Base-by-base conservation (phyloP, 176 grass and related monocot species). In the Tillandsia leiboldiana region DNA sequence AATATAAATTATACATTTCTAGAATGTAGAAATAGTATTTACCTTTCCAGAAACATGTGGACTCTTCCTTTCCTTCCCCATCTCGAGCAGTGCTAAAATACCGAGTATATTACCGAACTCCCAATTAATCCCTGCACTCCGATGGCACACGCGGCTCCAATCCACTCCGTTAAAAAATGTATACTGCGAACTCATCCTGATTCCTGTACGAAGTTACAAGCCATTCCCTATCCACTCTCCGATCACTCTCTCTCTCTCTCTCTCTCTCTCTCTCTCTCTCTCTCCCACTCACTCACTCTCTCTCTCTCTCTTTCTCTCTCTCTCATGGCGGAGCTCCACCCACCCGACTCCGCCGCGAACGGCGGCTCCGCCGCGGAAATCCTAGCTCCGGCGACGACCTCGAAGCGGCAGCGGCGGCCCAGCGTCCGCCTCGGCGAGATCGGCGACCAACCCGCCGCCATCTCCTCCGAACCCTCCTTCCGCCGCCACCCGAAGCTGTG, bases 381-480 rank as follows among this genome's bases (percentile, higher is more conserved):
- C 2, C 24, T 68, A 23, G 18, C 54, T 51, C 69, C 17, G 51
- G 76, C 51, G 1, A 33, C 71, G 53, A 72, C 83, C 27, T 85
- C 89, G 54, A 96, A 96, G 76, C 83, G 92, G 62, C 85, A 90
- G 78, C 92, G 92, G 78, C 88, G 86, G n/a, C 88, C 86, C 73
- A 96, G 82, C 76, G 85, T 96, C 8, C 92, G 92, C 75, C 92
- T 96, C 51, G 86, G 88, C 48, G 92, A 96, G 74, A 91, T 96
- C 51, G 88, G 84, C 42, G 77, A 78, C 8, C 62, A 74, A n/a
- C 70, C 73, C 50, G 77, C 83, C 33, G 70, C 87, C 58, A 54
- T 80, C 33, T 76, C 86, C 70, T 71, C 64, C 28, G 79, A 77
- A 48, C 75, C 78, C n/a, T 66, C 75, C 61, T 78, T 77, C 26